Base-by-base conservation (phyloP, 169 alveolate genomes). In the Plasmodium malariae region DNA sequence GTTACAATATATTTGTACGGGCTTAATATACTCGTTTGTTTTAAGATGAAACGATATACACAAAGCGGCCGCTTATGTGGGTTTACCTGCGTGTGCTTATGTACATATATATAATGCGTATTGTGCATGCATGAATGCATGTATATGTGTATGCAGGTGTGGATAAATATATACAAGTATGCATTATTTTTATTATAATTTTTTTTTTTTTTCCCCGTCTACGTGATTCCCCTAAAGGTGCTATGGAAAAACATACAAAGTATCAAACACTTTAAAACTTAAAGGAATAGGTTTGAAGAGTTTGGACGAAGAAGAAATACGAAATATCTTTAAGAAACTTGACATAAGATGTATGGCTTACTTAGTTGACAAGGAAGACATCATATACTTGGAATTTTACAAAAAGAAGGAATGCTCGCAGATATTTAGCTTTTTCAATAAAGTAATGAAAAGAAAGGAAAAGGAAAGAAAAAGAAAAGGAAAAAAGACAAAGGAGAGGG, bases 301-400 rank as follows among this genome's bases (percentile, higher is more conserved):
- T 26, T 32, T 36, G 37, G 68, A 26, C 5, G 74, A 63, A 17
- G 89, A 76, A 1, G 59, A 54, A 34, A 76, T 76, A 19, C 59
- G 30, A 62, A 43, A 30, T 26, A 60, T 60, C 26, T 43, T 76
- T n/a, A 30, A 24, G 14, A 62, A 62, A 17, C 36, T 76, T 14
- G 78, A 76, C 24, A 14, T 76, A 34, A 76, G 28, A 28, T 76
- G 71, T 21, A 76, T 76, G 89, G 70, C 43, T 34, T 76, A 76
- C 7, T 30, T 76, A 51, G 62, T 76, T n/a, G 67, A 43, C 2
- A 55, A 62, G 4, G 68, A 76, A 37, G 67, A 76, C 17, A 54
- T 76, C 5, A 67, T 76, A 1, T 76, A 59, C 37, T 17, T 76
- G 49, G 89, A 76, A 30, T 76, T 76, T 60, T 63, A 76, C 51